Conservation (phyloP, 2,329 filamentous ascomycete species). For the Colletotrichum endophyticum region DNA sequence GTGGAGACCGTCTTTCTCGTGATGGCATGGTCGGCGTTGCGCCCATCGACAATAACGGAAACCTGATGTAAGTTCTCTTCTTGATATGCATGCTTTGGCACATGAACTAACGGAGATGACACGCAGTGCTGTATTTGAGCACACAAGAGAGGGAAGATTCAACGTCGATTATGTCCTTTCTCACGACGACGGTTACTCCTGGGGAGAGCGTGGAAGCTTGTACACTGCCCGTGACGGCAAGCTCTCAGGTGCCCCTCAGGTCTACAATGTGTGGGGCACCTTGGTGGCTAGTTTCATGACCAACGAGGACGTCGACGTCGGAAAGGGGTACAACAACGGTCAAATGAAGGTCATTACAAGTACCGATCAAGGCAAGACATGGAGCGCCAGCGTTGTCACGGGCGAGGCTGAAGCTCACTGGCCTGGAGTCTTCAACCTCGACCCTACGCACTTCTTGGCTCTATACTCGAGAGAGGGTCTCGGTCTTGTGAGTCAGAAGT, state of each 20-base stretch:
- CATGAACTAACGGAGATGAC: not conserved
- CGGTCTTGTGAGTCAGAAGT: slow-evolving; percentile 27
- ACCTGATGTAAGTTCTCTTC: slow-evolving; percentile 34
- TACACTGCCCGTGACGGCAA: slow-evolving; percentile 38
- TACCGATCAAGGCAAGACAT: slow-evolving; percentile 27
- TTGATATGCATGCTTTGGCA: not conserved
- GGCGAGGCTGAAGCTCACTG: slow-evolving; percentile 31
- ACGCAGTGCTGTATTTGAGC: slow-evolving; percentile 45
- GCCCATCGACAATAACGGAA: slow-evolving; percentile 26
- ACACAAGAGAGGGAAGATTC: slow-evolving; percentile 36
- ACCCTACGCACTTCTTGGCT: slow-evolving; percentile 28
- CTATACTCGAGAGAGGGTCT: slow-evolving; percentile 30
- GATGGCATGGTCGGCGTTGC: slow-evolving; percentile 53
- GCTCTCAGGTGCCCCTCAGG: slow-evolving; percentile 45
- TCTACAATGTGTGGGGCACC: slow-evolving; percentile 44
- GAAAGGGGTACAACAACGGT: slow-evolving; percentile 16
- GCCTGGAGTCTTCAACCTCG: slow-evolving; percentile 31
- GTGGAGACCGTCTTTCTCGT: slow-evolving; percentile 33
- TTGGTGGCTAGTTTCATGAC: slow-evolving; percentile 50
- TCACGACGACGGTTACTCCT: slow-evolving; percentile 44
- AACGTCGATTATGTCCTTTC: slow-evolving; percentile 40
- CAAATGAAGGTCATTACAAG: slow-evolving; percentile 35
- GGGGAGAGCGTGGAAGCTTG: slow-evolving; percentile 39
- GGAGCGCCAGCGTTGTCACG: slow-evolving; percentile 29
- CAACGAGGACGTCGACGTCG: slow-evolving; percentile 42